Conservation (phyloP, 2,329 filamentous ascomycete species). For the Domatiomyces globalis region DNA sequence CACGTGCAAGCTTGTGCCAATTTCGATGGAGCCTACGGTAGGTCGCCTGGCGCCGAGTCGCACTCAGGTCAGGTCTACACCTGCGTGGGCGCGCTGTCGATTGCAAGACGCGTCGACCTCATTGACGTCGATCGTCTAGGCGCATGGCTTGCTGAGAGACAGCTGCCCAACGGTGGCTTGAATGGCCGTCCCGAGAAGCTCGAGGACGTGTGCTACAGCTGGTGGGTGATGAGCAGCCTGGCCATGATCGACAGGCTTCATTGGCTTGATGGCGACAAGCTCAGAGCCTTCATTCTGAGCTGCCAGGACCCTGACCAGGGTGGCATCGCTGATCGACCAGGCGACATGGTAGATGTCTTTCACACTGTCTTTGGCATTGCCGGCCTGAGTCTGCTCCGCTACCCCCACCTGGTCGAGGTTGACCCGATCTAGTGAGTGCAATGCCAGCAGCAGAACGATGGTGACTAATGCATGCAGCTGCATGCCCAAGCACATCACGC, state of each 20-base stretch:
- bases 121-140: conserved; percentile 71
- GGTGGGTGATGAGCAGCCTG: conserved; percentile 92
- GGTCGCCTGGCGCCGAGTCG: conserved; percentile 78
- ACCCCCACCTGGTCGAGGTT: conserved; percentile 61
- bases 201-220: conserved; percentile 96
- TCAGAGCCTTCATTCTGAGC: conserved; percentile 67
- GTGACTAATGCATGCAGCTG: conserved; percentile 34
- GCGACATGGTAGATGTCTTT: conserved; percentile 93
- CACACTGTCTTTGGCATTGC: conserved; percentile 84
- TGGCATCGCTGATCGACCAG: conserved; percentile 78
- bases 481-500: conserved; percentile 55
- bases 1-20: conserved; percentile 76
- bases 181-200: conserved; percentile 92
- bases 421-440: conserved; percentile 67
- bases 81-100: conserved; percentile 73
- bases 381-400: conserved; percentile 70
- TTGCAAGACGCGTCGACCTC: conserved; percentile 66
- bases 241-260: conserved; percentile 76
- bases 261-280: conserved; percentile 78
- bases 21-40: conserved; percentile 87
- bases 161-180: conserved; percentile 71
- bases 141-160: conserved; percentile 84
- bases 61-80: conserved; percentile 94
- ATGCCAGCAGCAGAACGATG: background rate
- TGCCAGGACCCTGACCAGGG: conserved; percentile 78